Conservation (phyloP, 176 grass and related monocot genomes). For the Leersia perrieri region DNA sequence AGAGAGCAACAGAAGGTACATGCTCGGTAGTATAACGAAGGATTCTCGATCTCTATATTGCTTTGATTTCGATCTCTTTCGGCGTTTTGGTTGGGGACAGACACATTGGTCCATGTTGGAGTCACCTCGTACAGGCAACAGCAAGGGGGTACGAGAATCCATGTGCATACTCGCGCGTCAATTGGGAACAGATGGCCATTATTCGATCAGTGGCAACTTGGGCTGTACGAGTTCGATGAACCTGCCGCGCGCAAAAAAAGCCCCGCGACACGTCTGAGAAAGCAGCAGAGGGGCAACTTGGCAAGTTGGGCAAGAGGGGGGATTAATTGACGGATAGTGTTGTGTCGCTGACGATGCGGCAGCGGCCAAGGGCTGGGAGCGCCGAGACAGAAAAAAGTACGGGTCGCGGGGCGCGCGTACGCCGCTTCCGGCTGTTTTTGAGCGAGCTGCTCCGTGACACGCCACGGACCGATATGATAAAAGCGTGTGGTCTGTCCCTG, state of each 20-base stretch:
- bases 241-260: conserved; percentile 17
- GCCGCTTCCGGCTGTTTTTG: too few relatives aligned
- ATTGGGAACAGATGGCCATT: neutral
- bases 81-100: too few relatives aligned
- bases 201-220: neutral
- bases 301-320: neutral
- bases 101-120: too few relatives aligned
- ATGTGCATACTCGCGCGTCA: neutral
- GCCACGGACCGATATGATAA: too few relatives aligned
- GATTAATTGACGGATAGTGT: neutral
- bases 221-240: neutral
- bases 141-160: neutral
- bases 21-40: too few relatives aligned
- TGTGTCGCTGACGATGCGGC: neutral
- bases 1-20: neutral
- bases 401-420: too few relatives aligned
- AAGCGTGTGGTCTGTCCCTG: too few relatives aligned
- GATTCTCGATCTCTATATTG: too few relatives aligned
- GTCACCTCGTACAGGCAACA: conserved; percentile 6
- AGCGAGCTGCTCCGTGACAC: too few relatives aligned
- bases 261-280: neutral
- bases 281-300: neutral
- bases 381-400: too few relatives aligned
- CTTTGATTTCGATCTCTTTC: too few relatives aligned
- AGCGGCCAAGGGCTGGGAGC: too few relatives aligned